Base-by-base conservation (phyloP, 345 rosid genomes). In the Citrus maxima region DNA sequence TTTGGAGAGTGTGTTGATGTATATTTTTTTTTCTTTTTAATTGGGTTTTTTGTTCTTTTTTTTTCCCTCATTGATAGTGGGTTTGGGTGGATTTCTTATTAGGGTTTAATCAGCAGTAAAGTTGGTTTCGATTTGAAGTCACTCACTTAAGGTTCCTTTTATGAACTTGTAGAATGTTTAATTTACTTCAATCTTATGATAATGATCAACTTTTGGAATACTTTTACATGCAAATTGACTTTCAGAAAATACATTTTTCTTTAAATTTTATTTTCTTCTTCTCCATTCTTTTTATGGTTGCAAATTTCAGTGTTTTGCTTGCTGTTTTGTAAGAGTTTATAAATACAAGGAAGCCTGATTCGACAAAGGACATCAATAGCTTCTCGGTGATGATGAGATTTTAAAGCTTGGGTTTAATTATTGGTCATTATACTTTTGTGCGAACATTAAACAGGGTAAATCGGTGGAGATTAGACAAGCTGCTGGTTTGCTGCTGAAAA, bases 391-490 rank as follows among this genome's bases (percentile, higher is more conserved):
- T 73, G 21, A 35, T 60, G 6, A 13, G 67, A 16, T 25, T 34
- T 46, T 34, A 65, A 65, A 65, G 49, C 62, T 67, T 77, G 40
- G 21, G 35, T 22, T 67, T 35, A 25, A 56, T 58, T 67, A 38
- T 76, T 35, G 16, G 25, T 27, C 35, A 16, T 27, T 81, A 24
- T 25, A 7, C 22, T 76, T 42, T 28, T 46, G 51, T 46, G 5
- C 14, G 70, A 59, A 78, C 77, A 67, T 67, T 74, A 28, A 74
- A 80, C 87, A 94, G 99, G 95, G 93, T 22, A 89, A 88, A 86
- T 84, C 98, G 9, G 87, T 92, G 66, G 99, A 93, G 86, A 81
- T 97, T 81, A 91, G 98, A 64, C 99, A 97, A 84, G 99, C 98
- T 68, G 97, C 99, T 82, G 99, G 99, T 80, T 83, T 97, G 82